Base-by-base conservation (phyloP, 768 basidiomycete genomes). In the Suillus ampliporus region DNA sequence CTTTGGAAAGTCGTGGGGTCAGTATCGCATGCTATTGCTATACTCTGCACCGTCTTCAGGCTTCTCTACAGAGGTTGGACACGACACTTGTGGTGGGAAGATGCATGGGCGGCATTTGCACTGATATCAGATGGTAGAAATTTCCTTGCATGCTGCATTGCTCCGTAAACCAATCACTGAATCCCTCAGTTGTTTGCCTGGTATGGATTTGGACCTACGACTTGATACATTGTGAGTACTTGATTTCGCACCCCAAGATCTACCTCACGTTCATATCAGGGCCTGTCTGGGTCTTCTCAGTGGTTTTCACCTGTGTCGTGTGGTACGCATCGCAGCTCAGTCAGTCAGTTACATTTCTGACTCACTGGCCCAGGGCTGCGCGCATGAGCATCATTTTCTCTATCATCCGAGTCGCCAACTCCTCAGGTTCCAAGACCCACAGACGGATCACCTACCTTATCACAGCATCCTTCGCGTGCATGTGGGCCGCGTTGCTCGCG, bases 371-470 rank as follows among this genome's bases (percentile, higher is more conserved):
- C 9, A 50, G 48, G 48, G 48, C 48, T 50, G 48, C 48, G 9
- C 48, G 58, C 38, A 60, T 60, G 58, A 60, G 50, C 37, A 31
- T 60, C 28, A 51, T 60, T 46, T 60, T 60, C 37, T 44, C 58
- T 11, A 26, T 60, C 13, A 51, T 60, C 28, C 58, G 58, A 19
- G 21, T 50, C 26, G 26, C 48, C 15, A 28, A 28, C 15, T 15
- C 10, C 17, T 50, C 48, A 17, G 48, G 48, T 3, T 28, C 9
- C 26, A 50, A 50, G 26, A 28, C 10, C 15, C 15, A 28, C 17
- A 50, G 28, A 17, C 58, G 51, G 26, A 28, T 60, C 34, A 35
- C 58, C 10, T 34, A 52, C n/a, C 23, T 28, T 19, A 60, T 60
- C 10, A 15, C 35, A n/a, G 50, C 10, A n/a, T 51, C 48, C 23